A percentile compares a stretch with the other conserved stretches of the same genome.
phyloP scores from a whole-genome alignment of 495 filamentous ascomycete species.

The Monascus purpureus region DNA sequence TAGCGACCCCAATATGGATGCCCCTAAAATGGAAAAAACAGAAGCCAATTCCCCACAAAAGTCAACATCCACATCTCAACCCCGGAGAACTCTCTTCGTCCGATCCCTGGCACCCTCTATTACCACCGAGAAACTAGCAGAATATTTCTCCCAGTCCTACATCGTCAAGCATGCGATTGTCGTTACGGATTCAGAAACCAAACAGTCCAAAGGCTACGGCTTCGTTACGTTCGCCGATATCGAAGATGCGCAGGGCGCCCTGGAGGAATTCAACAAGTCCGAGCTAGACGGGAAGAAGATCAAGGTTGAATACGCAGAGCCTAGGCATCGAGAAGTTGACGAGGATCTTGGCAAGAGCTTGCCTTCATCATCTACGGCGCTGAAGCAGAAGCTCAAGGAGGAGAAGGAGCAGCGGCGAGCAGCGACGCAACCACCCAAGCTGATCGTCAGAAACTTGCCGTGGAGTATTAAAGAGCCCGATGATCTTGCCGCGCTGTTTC shows the following conservation, averaged over 20 bases:
- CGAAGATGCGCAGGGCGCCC: slow-evolving; percentile 72
- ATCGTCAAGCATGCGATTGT: slow-evolving; percentile 89
- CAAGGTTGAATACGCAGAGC: slow-evolving; percentile 74
- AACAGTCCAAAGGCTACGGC: slow-evolving; percentile 78
- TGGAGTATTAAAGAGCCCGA: slow-evolving; percentile 87
- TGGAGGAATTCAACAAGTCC: slow-evolving; percentile 61
- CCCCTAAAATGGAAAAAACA: slow-evolving; percentile 5
- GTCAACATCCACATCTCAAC: slow-evolving; percentile 16
- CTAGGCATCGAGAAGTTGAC: slow-evolving; percentile 56
- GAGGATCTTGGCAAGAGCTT: slow-evolving; percentile 34
- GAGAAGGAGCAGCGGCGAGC: slow-evolving; percentile 42
- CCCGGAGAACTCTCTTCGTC: slow-evolving; percentile 70
- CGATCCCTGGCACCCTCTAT: slow-evolving; percentile 63
- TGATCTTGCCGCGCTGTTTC: slow-evolving; percentile 62
- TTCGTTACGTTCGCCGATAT: slow-evolving; percentile 94
- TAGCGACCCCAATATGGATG: slow-evolving; percentile 7
- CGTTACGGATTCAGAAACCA: slow-evolving; percentile 66
- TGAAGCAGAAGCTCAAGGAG: slow-evolving; percentile 33
- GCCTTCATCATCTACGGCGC: slow-evolving; percentile 27
- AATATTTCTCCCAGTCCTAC: slow-evolving; percentile 84
- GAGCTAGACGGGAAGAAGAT: slow-evolving; percentile 67
- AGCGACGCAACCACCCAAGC: slow-evolving; percentile 51
- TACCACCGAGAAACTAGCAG: slow-evolving; percentile 71
- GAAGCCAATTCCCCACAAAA: not conserved
- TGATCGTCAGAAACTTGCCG: slow-evolving; percentile 91